phyloP scores from a whole-genome alignment of 179 eudicot species.

The Camellia oleifera region DNA sequence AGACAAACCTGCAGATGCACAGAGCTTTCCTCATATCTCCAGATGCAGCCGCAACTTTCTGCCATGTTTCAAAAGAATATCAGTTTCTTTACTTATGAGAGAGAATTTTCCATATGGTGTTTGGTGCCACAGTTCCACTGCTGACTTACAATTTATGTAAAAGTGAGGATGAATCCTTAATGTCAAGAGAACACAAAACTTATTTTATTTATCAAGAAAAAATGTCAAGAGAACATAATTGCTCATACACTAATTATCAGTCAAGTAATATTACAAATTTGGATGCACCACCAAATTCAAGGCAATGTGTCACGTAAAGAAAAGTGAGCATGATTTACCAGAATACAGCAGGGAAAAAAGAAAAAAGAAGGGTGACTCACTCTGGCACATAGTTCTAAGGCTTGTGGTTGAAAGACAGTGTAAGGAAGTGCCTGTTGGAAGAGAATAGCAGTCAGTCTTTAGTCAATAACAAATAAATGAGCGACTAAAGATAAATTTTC shows the following conservation, averaged over 20 bases:
- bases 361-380: conserved; percentile 40
- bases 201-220: too few relatives aligned
- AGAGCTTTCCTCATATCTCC: conserved; percentile 98
- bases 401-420: conserved; percentile 74
- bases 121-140: conserved; percentile 2
- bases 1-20: conserved; percentile 73
- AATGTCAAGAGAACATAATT: neutral
- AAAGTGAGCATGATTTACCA: conserved; percentile 5
- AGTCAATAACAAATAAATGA: neutral
- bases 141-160: neutral
- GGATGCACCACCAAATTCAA: neutral
- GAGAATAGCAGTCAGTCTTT: conserved; percentile 10
- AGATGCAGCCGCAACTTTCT: conserved; percentile 98
- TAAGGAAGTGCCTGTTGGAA: conserved; percentile 61
- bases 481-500: neutral
- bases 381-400: conserved; percentile 94
- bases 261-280: neutral
- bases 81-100: neutral
- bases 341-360: neutral
- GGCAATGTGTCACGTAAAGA: neutral
- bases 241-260: neutral
- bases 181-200: neutral
- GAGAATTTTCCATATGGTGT: neutral
- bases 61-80: conserved; percentile 26
- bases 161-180: neutral